phyloP scores from a whole-genome alignment of 2,329 filamentous ascomycete genomes.

The Phaeosphaeriaceae sp. region DNA sequence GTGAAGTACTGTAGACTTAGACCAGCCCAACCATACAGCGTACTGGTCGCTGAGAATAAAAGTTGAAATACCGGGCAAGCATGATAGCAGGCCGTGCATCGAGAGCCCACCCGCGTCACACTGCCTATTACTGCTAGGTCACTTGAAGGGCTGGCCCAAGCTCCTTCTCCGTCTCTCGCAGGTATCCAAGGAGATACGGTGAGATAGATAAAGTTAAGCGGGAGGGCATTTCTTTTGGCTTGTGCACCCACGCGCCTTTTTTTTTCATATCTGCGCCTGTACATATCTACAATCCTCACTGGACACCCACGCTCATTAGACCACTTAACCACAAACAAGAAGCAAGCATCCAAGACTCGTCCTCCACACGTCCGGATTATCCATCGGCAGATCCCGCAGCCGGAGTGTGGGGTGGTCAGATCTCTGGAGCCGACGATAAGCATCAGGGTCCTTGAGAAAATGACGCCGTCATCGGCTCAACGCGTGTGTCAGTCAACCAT shows the following conservation, averaged over 20 bases:
- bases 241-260: conserved; percentile 12
- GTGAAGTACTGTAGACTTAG: conserved; percentile 32
- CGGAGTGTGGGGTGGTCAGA: conserved; percentile 25
- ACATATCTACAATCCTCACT: background rate
- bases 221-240: conserved; percentile 7
- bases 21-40: conserved; percentile 21
- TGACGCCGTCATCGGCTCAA: conserved; percentile 45
- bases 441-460: conserved; percentile 28
- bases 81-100: background rate
- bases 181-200: conserved; percentile 16
- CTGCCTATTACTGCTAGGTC: background rate
- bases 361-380: conserved; percentile 5
- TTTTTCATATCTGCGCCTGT: background rate
- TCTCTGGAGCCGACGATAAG: conserved; percentile 30
- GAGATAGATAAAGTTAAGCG: conserved; percentile 13
- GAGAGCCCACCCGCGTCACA: background rate
- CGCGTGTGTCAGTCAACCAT: conserved; percentile 19
- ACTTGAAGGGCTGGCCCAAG: conserved; percentile 10
- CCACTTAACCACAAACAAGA: background rate
- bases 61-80: conserved; percentile 2
- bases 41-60: conserved; percentile 19
- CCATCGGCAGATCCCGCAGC: conserved; percentile 21
- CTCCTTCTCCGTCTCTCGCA: conserved; percentile 12
- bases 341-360: background rate
- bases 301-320: conserved; percentile 13